Evolutionary conservation across 2,329 filamentous ascomycete species (phyloP).

Genomic region (Furcasterigmium sp.): DNA sequence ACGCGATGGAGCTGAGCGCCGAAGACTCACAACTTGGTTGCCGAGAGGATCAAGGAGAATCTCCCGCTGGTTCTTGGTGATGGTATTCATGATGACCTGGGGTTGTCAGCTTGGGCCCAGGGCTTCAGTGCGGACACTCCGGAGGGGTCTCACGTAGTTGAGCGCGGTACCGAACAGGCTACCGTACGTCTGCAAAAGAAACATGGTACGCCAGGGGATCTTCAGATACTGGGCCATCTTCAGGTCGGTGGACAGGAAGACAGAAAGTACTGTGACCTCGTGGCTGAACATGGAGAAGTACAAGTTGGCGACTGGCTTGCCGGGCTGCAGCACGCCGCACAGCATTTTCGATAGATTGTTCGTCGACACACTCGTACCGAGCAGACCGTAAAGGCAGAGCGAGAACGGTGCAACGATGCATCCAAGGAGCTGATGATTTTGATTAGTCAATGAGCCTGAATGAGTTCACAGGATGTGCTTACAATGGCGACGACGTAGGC

Average conservation of each 20-base stretch:
- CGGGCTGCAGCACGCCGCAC: constrained; percentile 39
- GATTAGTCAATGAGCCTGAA: neutral
- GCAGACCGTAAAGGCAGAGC: constrained; percentile 8
- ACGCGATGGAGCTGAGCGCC: too few species aligned
- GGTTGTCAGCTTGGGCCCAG: neutral
- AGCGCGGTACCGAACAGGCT: constrained; percentile 34
- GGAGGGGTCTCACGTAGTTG: constrained; percentile 27
- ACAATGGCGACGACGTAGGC: constrained; percentile 9
- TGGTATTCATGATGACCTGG: constrained; percentile 33
- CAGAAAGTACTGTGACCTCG: constrained; percentile 25
- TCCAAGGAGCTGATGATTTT: constrained; percentile 3
- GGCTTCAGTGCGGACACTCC: too few species aligned
- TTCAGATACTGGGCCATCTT: constrained; percentile 73
- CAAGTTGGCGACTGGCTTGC: constrained; percentile 34
- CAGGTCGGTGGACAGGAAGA: constrained; percentile 43
- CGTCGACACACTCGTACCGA: constrained; percentile 10
- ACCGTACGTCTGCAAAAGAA: constrained; percentile 50
- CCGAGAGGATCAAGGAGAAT: constrained; percentile 23
- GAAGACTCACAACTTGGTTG: constrained; percentile 10
- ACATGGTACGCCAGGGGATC: constrained; percentile 61
- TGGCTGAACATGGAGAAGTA: constrained; percentile 33
- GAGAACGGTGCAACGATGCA: constrained; percentile 10
- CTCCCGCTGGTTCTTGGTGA: constrained; percentile 34
- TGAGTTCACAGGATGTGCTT: neutral
- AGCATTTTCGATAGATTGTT: constrained; percentile 38